Conservation (phyloP, 2,329 filamentous ascomycete genomes). For the Ceratocystis destructans region DNA sequence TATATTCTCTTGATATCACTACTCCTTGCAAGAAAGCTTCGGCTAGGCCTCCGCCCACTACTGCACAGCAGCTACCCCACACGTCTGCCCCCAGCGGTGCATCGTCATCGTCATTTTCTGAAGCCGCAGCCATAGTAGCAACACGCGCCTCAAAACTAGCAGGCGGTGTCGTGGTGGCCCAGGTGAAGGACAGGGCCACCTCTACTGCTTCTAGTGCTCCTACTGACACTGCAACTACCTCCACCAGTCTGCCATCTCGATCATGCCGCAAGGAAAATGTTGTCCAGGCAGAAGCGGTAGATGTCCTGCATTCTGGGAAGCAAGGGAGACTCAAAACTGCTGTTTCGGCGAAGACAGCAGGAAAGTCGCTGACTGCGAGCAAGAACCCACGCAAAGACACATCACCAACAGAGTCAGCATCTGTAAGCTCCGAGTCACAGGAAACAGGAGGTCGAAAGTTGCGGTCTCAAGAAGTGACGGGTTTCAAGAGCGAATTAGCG, state of each 20-base stretch:
- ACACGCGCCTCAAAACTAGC: conserved; percentile 16
- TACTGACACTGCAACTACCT: background rate
- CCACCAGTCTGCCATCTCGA: conserved; percentile 7
- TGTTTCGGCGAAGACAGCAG: background rate
- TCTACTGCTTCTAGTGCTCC: background rate
- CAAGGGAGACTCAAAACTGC: background rate
- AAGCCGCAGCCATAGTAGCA: conserved; percentile 18
- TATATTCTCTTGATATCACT: background rate
- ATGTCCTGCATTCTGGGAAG: background rate
- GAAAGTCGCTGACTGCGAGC: background rate
- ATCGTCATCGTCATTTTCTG: conserved; percentile 1
- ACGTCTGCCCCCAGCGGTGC: background rate
- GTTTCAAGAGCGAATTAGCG: conserved; percentile 82
- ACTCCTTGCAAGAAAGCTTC: conserved; percentile 7
- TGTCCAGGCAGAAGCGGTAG: background rate
- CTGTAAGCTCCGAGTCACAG: conserved; percentile 31
- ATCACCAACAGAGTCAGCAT: conserved; percentile 25
- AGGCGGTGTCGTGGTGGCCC: conserved; percentile 10
- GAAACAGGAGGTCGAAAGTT: conserved; percentile 63
- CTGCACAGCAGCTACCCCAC: background rate
- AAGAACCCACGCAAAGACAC: background rate
- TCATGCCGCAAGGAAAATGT: conserved; percentile 5
- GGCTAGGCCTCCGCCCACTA: background rate
- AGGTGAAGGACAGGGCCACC: conserved; percentile 5
- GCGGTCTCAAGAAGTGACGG: conserved; percentile 70